phyloP scores from a whole-genome alignment of 345 rosid species.

The Pistacia atlantica region DNA sequence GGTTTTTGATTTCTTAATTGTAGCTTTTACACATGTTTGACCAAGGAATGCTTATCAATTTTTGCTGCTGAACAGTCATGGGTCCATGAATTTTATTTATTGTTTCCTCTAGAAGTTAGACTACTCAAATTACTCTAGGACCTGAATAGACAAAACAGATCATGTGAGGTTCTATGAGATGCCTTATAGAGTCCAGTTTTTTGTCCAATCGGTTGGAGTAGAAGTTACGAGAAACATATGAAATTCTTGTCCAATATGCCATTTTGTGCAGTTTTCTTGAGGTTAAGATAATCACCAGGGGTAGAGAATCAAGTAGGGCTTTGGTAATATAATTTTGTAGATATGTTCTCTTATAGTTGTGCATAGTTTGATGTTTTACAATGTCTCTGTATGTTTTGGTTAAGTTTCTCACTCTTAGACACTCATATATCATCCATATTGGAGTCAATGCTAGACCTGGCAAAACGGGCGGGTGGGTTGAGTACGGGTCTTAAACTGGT shows the following conservation, averaged over 20 bases:
- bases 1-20: constrained; percentile 41
- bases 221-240: too few species aligned
- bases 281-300: neutral
- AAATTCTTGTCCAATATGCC: neutral
- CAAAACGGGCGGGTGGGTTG: too few species aligned
- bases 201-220: neutral
- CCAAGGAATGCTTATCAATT: neutral
- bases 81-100: neutral
- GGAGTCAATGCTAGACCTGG: neutral
- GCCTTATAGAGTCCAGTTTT: neutral
- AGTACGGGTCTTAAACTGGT: too few species aligned
- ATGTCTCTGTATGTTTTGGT: neutral
- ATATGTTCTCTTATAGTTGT: neutral
- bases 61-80: neutral
- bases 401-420: neutral
- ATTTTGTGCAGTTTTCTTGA: neutral
- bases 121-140: neutral
- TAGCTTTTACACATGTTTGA: neutral
- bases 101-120: neutral
- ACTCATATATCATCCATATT: neutral
- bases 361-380: constrained; percentile 1
- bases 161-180: neutral
- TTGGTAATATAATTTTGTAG: neutral
- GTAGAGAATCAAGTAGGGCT: neutral
- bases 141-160: neutral